Evolutionary conservation across 306 rosid genomes (phyloP), one percentile per base, ranked within the genome.

Genomic region (Castanea mollissima): DNA sequence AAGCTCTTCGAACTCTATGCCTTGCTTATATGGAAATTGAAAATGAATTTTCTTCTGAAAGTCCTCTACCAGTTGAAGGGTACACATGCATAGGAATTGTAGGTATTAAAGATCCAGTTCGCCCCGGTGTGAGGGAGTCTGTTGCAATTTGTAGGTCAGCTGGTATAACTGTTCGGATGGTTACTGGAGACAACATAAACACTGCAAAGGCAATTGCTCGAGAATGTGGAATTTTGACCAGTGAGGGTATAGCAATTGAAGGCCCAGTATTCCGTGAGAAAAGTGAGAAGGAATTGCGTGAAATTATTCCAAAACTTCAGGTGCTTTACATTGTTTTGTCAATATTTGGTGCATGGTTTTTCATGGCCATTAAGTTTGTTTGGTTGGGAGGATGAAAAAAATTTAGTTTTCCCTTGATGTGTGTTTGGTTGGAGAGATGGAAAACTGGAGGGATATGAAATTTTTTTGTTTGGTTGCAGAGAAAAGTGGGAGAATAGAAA

Each of bases 181-280:
- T 95, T 70, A 95, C 98, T 4, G 99, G 99, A 71, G 99, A 93
- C 82, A 95, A 95, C 86, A 93, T 95, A 86, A 88, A 84, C 79
- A 95, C 99, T 71, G 99, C 99, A 68, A 93, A 91, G 90, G 99
- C 99, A 55, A 95, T 95, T 84, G 98, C 99, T 58, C 90, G 94
- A 79, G 99, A 95, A 81, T 95, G 98, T 85, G 98, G 99, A 79
- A 95, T 95, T 85, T 82, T 95, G 80, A 95, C 99, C 2, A 91
- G 86, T 29, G 77, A 60, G 60, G 97, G 99, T 78, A 82, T 90
- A 74, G 98, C 97, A 76, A 95, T 93, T 85, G 99, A 95, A 93
- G 99, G 99, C 72, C 98, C 94, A 2, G 94, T 62, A 31, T 95
- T 95, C 82, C 96, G 98, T 62, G 96, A 87, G 88, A 93, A 79